Percentiles rank a stretch among this genome's conserved stretches.
Evolutionary conservation across 371 early-diverging fungal genomes (phyloP).

Genomic region (Mucor racemosus): DNA sequence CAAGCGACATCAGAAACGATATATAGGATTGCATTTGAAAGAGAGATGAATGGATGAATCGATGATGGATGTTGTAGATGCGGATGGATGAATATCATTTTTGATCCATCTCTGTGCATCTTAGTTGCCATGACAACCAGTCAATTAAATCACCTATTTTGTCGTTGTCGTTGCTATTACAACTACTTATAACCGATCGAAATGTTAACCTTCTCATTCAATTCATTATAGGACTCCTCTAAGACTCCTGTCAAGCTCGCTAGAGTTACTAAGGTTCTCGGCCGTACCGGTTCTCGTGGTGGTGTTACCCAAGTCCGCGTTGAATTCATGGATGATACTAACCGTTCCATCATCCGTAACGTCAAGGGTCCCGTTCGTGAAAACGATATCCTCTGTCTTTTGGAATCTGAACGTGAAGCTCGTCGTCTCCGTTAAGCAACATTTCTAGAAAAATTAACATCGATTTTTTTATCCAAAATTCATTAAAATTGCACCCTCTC

Average conservation of each 20-base stretch:
- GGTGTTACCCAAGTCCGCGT: constrained; percentile 99
- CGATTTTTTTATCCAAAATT: constrained; percentile 1
- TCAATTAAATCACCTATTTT: background rate
- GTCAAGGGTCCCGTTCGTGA: constrained; percentile 99
- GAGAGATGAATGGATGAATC: constrained; percentile 10
- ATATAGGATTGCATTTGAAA: background rate
- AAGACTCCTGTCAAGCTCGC: constrained; percentile 84
- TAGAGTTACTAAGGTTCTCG: constrained; percentile 94
- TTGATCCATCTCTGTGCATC: background rate
- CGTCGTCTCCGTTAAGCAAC: constrained; percentile 92
- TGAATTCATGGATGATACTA: constrained; percentile 95
- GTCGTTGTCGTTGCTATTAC: background rate
- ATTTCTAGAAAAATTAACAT: background rate
- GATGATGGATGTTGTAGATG: background rate
- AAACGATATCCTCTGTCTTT: constrained; percentile 93
- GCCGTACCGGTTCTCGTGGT: constrained; percentile 99
- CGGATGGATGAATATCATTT: background rate
- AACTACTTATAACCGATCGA: background rate
- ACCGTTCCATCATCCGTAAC: constrained; percentile 98
- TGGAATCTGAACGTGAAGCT: constrained; percentile 99
- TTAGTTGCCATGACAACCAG: background rate
- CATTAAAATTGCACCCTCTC: constrained; percentile 3
- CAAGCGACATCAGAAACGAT: background rate
- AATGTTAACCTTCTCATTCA: too few species aligned
- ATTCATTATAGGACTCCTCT: constrained; percentile 53